phyloP scores from a whole-genome alignment of 768 basidiomycete genomes.

The Naganishia randhawae region DNA sequence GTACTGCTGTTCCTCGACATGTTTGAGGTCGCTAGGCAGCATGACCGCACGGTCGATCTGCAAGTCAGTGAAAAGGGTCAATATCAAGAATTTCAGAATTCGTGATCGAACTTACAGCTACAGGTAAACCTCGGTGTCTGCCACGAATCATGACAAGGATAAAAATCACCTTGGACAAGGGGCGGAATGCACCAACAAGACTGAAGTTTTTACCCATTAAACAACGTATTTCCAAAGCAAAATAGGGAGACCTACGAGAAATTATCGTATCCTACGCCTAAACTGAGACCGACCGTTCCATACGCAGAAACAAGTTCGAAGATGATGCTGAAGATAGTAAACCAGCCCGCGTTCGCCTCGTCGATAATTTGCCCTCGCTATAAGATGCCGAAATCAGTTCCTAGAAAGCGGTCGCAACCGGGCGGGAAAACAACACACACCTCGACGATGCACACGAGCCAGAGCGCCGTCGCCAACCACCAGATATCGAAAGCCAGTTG shows the following conservation, averaged over 20 bases:
- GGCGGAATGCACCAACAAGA: conserved; percentile 69
- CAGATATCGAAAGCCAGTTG: conserved; percentile 97
- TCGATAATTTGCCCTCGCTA: conserved; percentile 64
- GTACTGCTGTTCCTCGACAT: conserved; percentile 44
- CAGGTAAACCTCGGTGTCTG: conserved; percentile 67
- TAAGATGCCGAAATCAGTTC: not conserved
- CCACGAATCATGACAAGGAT: conserved; percentile 90
- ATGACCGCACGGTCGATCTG: conserved; percentile 51
- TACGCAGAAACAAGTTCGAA: conserved; percentile 50
- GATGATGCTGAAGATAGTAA: conserved; percentile 72
- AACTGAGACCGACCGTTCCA: conserved; percentile 68
- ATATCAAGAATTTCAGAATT: not conserved
- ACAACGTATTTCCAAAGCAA: not conserved
- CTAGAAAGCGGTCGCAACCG: not conserved
- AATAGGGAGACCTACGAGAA: conserved; percentile 30
- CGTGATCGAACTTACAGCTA: conserved; percentile 36
- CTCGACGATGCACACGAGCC: conserved; percentile 90
- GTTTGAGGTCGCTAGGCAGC: conserved; percentile 48
- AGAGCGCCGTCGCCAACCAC: conserved; percentile 84
- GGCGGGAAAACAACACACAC: conserved; percentile 53
- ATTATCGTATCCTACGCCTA: conserved; percentile 69
- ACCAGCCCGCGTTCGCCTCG: conserved; percentile 61
- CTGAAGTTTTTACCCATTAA: conserved; percentile 53
- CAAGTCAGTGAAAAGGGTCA: not conserved
- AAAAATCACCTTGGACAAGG: conserved; percentile 81